Percentiles rank a stretch among this genome's conserved stretches.
Conservation (phyloP, 148 eudicot genomes). For the Talinum fruticosum region DNA sequence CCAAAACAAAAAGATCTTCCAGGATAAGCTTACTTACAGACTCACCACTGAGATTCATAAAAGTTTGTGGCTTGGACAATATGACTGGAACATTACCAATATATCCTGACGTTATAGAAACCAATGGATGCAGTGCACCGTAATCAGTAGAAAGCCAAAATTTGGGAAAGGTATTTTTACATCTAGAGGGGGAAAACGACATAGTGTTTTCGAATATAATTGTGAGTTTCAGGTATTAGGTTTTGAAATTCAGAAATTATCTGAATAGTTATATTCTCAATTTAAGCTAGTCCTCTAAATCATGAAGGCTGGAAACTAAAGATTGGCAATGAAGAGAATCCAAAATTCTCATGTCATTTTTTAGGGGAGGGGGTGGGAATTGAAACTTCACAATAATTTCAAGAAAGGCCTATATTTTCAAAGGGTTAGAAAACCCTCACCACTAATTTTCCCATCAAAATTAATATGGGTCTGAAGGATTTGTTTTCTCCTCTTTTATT, state of each 20-base stretch:
- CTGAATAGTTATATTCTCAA: neutral
- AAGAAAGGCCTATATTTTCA: neutral
- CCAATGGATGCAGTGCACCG: conserved; percentile 2
- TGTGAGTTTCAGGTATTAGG: neutral
- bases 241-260: neutral
- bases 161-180: neutral
- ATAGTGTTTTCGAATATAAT: neutral
- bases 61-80: conserved; percentile 93
- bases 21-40: conserved; percentile 82
- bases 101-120: conserved; percentile 40
- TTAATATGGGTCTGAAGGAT: neutral
- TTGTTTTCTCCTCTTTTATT: neutral
- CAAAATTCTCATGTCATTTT: too few species aligned
- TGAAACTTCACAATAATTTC: too few species aligned
- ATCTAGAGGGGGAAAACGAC: neutral
- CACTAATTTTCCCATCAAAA: neutral
- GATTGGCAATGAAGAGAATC: neutral
- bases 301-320: neutral
- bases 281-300: neutral
- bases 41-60: conserved; percentile 96
- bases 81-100: conserved; percentile 77
- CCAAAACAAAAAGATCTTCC: conserved; percentile 5
- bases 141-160: neutral
- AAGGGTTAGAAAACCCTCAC: neutral
- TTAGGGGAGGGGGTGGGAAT: too few species aligned